A percentile compares a stretch with the other conserved stretches of the same genome.
Evolutionary conservation across 371 early-diverging fungal genomes (phyloP).

Genomic region (Actinomucor elegans): DNA sequence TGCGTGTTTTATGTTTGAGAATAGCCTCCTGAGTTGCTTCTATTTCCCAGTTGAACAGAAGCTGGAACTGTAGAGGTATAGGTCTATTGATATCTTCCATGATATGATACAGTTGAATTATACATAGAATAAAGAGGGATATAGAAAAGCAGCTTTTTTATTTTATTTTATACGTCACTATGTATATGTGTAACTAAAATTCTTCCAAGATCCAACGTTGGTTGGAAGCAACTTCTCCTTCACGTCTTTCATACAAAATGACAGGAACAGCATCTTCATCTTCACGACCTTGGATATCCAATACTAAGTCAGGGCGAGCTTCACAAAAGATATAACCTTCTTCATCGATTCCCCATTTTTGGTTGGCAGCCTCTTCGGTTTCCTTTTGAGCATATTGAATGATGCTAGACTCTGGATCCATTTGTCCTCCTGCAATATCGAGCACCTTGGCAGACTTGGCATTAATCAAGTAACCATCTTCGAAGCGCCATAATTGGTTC

Average conservation of each 20-base stretch:
- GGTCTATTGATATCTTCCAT: constrained; percentile 5
- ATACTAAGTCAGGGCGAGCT: constrained; percentile 31
- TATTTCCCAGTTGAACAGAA: constrained; percentile 34
- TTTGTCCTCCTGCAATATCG: constrained; percentile 32
- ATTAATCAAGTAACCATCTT: constrained; percentile 35
- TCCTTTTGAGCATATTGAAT: constrained; percentile 33
- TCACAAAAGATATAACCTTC: constrained; percentile 30
- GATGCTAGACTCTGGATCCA: constrained; percentile 26
- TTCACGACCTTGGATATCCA: constrained; percentile 29
- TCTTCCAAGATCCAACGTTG: constrained; percentile 29
- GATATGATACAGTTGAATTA: neutral
- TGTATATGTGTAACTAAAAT: too few relatives aligned
- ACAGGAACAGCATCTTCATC: constrained; percentile 28
- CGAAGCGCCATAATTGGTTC: constrained; percentile 35
- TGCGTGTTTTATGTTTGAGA: constrained; percentile 22
- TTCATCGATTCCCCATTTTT: constrained; percentile 30
- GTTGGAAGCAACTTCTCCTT: constrained; percentile 33
- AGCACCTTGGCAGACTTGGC: constrained; percentile 33
- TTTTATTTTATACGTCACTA: too few relatives aligned
- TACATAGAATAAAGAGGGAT: too few relatives aligned
- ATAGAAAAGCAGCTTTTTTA: too few relatives aligned
- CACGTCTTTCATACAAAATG: constrained; percentile 30
- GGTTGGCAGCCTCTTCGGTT: constrained; percentile 32
- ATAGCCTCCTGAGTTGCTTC: constrained; percentile 14
- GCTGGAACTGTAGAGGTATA: constrained; percentile 31